Evolutionary conservation across 148 eudicot species (phyloP), one percentile per base, ranked within the genome.

Genomic region (Rhododendron griersonianum): DNA sequence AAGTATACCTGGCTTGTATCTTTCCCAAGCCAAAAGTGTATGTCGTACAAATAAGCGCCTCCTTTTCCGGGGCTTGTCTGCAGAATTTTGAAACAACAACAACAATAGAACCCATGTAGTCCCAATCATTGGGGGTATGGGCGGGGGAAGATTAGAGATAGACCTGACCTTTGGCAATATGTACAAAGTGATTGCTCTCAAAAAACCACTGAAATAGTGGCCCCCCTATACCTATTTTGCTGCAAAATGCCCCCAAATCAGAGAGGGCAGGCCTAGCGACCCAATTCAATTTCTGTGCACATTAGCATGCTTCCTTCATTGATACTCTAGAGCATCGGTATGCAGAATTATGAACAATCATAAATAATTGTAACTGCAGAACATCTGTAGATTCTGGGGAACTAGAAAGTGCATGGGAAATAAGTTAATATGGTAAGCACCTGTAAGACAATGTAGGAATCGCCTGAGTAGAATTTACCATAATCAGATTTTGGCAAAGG

Each of bases 21-120:
- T 91, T 95, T 98, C 80, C 99, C 99, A 76, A 98, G 96, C 99
- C 99, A 98, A 88, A 94, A 98, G 91, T 98, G 98, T 84, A 95
- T 92, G 92, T 98, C 99, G 86, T 89, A 94, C 57, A 91, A 80
- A 91, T 93, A 98, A 67, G 98, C 95, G 77, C 99, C 99, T 84
- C 99, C 99, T 87, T 84, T 94, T 44, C 99, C 98, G 81, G 93
- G 88, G 91, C 86, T 89, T 82, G 98, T 94, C 98, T 95, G 91
- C 90, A 90, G 35, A 33, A 33, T 33, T 33, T 1, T 33, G 35
- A 33, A 33, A 33, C 35, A 33, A 33, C 35, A 33, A 33, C 35
- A 33, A 28, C 30, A 28, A 33, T 1, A 33, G 35, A 33, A 33
- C 35, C 35, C 35, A 33, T 33, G 35, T 28, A 28, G 30, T 28